phyloP scores from a whole-genome alignment of 106 monocot species.

The Dioscorea alata region DNA sequence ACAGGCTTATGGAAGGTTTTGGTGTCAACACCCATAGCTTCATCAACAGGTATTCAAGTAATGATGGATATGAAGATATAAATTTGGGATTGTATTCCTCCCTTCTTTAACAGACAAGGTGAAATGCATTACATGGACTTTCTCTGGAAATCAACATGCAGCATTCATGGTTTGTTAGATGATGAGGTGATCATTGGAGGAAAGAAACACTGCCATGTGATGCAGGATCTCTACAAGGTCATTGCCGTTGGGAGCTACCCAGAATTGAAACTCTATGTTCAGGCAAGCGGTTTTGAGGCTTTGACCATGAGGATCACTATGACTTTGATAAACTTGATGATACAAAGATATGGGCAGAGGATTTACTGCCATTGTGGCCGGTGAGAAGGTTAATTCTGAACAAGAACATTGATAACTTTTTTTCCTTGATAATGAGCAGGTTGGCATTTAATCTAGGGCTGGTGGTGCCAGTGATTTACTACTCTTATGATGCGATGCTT shows the following conservation, averaged over 20 bases:
- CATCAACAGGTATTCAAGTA: conserved; percentile 18
- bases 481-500: conserved; percentile 85
- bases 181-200: conserved; percentile 65
- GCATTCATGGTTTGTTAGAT: conserved; percentile 51
- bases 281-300: conserved; percentile 28
- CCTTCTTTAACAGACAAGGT: conserved; percentile 13
- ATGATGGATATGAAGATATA: too few species aligned
- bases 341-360: conserved; percentile 95
- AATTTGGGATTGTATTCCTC: too few species aligned
- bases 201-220: conserved; percentile 75
- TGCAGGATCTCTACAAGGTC: conserved; percentile 79
- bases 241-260: conserved; percentile 71
- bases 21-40: conserved; percentile 88
- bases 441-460: conserved; percentile 77
- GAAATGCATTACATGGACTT: conserved; percentile 68
- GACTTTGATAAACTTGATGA: conserved; percentile 88
- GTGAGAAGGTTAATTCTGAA: conserved; percentile 74
- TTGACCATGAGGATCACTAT: conserved; percentile 26
- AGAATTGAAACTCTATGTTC: conserved; percentile 84
- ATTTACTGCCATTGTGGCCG: conserved; percentile 61
- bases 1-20: conserved; percentile 88
- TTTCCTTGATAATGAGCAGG: conserved; percentile 71
- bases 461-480: conserved; percentile 75
- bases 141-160: conserved; percentile 84
- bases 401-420: conserved; percentile 85